These are phyloP conservation scores for Hanseniaspora nectarophila DNA, from an alignment of 805 yeast species.

Conservation along the genomic window DNA sequence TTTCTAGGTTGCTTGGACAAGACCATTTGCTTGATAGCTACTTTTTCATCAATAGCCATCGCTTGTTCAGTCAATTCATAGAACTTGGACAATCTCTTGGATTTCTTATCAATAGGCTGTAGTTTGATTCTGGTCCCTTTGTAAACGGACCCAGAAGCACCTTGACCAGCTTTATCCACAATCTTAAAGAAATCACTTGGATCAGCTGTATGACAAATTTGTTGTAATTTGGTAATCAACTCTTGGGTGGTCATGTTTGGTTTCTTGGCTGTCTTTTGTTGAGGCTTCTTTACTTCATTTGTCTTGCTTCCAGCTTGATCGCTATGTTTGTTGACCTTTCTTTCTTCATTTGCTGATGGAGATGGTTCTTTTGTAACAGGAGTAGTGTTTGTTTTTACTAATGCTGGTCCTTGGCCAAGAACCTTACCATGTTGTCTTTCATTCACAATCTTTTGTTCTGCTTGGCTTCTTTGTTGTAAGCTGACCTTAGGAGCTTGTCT, in stretches of 20 bases:
- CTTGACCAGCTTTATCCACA: constrained; percentile 86
- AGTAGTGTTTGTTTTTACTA: constrained; percentile 18
- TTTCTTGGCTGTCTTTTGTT: constrained; percentile 33
- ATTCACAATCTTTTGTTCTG: background rate
- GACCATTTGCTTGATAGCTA: constrained; percentile 95
- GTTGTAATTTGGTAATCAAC: constrained; percentile 63
- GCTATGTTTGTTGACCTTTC: background rate
- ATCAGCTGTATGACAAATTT: constrained; percentile 72
- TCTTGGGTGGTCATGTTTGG: constrained; percentile 76
- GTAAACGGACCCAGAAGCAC: constrained; percentile 94
- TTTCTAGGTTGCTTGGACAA: constrained; percentile 82
- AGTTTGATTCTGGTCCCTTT: constrained; percentile 54
- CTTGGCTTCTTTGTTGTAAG: constrained; percentile 15
- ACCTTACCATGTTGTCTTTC: background rate
- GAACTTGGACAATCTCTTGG: constrained; percentile 16
- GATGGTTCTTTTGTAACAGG: constrained; percentile 20
- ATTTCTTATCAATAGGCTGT: constrained; percentile 21
- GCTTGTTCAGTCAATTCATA: constrained; percentile 23
- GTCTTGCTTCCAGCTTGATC: background rate
- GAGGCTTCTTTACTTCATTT: constrained; percentile 14
- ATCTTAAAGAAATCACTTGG: constrained; percentile 74
- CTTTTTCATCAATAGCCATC: constrained; percentile 42
- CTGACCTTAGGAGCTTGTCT: constrained; percentile 16
- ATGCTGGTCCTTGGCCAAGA: background rate
- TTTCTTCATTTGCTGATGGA: background rate